Base-by-base conservation (phyloP, 2,329 filamentous ascomycete genomes). In the Zymoseptoria brevis region DNA sequence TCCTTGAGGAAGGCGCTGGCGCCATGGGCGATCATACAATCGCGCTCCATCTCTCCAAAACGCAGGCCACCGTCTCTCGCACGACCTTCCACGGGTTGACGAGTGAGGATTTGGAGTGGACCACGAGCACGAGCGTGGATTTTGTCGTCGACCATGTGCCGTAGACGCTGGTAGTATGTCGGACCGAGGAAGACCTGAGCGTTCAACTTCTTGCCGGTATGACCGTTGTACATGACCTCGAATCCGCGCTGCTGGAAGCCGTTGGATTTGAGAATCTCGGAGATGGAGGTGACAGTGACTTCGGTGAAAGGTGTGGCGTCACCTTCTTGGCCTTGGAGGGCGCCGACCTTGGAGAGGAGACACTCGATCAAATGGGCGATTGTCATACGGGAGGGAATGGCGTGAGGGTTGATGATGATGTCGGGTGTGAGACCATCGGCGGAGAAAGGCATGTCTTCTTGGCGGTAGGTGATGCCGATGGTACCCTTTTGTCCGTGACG, bases 11-110 rank as follows among this genome's bases (percentile, higher is more conserved):
- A 99, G 1, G 92, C 88, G 57, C 90, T 93, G 3, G 95, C 94
- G 73, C 94, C 94, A 74, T 99, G 95, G n/a, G 95, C 91, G 80
- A 99, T 99, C 94, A 99, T 99, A 75, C 94, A 99, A 84, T 99
- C 95, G 79, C 95, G 93, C 78, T 99, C 95, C 94, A 99, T 99
- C 81, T 99, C 94, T 86, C 94, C 94, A 85, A 99, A 99, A 73
- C 95, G 93, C 51, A 99, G 83, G 80, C 94, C 94, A 83, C 94
- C 94, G 74, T 99, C 95, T 76, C 95, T 83, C 3, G 94, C 94
- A 84, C 95, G 89, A 88, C 94, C 94, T 78, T 99, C 94, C 13
- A 99, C 94, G 19, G 94, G 94, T 76, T 99, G 94, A 59, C 95
- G 83, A 2, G 94, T 99, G 78, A 99, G 84, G 71, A 99, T 99